Evolutionary conservation across 2,329 filamentous ascomycete genomes (phyloP).

Genomic region (Penicillium sp.): DNA sequence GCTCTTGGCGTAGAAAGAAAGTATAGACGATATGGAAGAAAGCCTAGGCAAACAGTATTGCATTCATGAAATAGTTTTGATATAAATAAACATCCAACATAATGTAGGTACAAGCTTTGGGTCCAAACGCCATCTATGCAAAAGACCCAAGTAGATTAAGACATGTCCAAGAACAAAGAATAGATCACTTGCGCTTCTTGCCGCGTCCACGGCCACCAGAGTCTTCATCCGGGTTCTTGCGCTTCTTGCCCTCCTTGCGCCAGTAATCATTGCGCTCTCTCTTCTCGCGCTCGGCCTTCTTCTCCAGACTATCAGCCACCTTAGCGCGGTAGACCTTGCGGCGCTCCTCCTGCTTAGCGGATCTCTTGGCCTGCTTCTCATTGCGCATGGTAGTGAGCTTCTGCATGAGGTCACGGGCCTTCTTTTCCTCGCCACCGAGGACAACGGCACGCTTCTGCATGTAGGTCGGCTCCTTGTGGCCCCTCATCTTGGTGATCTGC

Average conservation of each 20-base stretch:
- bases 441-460: constrained; percentile 95
- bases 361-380: constrained; percentile 81
- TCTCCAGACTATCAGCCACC: constrained; percentile 77
- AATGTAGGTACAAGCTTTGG: constrained; percentile 15
- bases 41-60: background rate
- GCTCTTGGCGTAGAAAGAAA: background rate
- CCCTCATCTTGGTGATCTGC: constrained; percentile 78
- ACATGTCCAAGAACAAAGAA: constrained; percentile 16
- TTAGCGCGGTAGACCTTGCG: constrained; percentile 77
- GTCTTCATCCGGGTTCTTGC: constrained; percentile 56
- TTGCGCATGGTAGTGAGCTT: constrained; percentile 88
- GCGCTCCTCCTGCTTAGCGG: constrained; percentile 83
- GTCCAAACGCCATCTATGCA: constrained; percentile 29
- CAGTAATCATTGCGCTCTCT: constrained; percentile 90
- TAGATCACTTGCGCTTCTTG: constrained; percentile 43
- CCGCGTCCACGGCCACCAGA: constrained; percentile 50
- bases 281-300: constrained; percentile 82
- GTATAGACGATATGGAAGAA: background rate
- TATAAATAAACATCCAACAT: constrained; percentile 4
- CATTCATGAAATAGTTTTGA: background rate
- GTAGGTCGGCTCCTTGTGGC: constrained; percentile 79
- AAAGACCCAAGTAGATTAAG: constrained; percentile 13
- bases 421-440: constrained; percentile 79
- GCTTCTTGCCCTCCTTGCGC: constrained; percentile 82
- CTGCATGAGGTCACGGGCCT: constrained; percentile 83